Conservation (phyloP, 768 basidiomycete species). For the Lactarius hengduanensis region DNA sequence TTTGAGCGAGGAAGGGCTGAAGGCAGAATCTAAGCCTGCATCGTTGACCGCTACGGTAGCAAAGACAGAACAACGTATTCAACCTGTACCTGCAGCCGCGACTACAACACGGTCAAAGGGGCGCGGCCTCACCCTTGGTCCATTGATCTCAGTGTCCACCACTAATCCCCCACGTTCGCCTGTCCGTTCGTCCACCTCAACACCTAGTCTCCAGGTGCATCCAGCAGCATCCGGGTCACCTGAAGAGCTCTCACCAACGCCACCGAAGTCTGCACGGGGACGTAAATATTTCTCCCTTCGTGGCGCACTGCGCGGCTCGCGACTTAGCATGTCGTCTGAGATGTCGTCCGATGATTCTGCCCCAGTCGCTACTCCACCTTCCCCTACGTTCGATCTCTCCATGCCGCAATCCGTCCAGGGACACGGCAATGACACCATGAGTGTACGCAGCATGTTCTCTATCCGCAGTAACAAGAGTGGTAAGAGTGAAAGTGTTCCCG, state of each 20-base stretch:
- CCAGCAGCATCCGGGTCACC: slow-evolving; percentile 35
- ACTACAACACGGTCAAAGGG: slow-evolving; percentile 18
- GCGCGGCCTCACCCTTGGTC: slow-evolving; percentile 17
- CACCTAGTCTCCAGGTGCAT: slow-evolving; percentile 27
- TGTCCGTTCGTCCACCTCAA: slow-evolving; percentile 17
- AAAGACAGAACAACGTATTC: neutral
- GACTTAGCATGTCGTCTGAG: slow-evolving; percentile 61
- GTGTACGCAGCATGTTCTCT: slow-evolving; percentile 28
- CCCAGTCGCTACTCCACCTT: slow-evolving; percentile 60
- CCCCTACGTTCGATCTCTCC: slow-evolving; percentile 31
- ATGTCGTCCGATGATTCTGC: slow-evolving; percentile 69
- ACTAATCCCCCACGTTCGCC: slow-evolving; percentile 9
- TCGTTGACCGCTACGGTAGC: neutral
- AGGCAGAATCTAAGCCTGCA: neutral
- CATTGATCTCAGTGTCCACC: neutral
- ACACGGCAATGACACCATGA: slow-evolving; percentile 31
- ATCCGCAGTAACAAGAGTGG: slow-evolving; percentile 26
- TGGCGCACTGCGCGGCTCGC: slow-evolving; percentile 45
- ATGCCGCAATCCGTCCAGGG: slow-evolving; percentile 26
- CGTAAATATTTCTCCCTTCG: slow-evolving; percentile 37
- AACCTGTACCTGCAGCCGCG: slow-evolving; percentile 22
- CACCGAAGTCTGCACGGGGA: slow-evolving; percentile 43
- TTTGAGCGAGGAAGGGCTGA: slow-evolving; percentile 12
- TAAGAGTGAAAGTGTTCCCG: slow-evolving; percentile 17
- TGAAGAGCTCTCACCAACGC: slow-evolving; percentile 40